Evolutionary conservation across 2,329 filamentous ascomycete genomes (phyloP), one percentile per base, ranked within the genome.

Genomic region (Aspergillus sp.): DNA sequence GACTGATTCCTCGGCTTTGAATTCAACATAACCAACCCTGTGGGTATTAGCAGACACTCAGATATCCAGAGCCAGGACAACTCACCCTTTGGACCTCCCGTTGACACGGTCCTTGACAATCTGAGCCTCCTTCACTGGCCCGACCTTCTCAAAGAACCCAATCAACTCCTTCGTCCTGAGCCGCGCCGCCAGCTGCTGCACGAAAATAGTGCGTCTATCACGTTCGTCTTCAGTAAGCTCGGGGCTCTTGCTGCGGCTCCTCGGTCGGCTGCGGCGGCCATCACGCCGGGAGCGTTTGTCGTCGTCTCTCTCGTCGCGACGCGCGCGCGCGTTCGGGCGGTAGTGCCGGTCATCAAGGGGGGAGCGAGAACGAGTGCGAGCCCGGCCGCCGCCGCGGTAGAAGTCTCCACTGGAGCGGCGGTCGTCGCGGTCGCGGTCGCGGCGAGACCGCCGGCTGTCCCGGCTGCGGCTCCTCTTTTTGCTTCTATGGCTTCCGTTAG

Each of bases 11-110:
- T 96, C 89, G 55, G 84, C 78, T 60, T 88, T 93, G 66, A 98
- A 98, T 71, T 98, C 91, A 69, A 98, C 93, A 57, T 98, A 98
- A 60, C 93, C 91, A 62, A 98, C 91, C 64, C 91, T 96, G 10
- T 10, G 38, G 10, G 32, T 4, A 14, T 42, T n/a, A 36, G 33
- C 45, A 33, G 45, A 35, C 7, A n/a, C 14, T 30, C 10, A 15
- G 15, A 34, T 31, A 7, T 6, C 24, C 5, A 1, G 19, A 26
- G 8, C 6, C 12, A 8, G 49, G 6, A 29, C 29, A 16, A 26
- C 82, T 55, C 71, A 94, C 89, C 91, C 91, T 72, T 98, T 98
- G 42, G 88, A 95, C 64, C 91, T 84, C 50, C 86, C 85, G 65
- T 86, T 95, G 42, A 98, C 88, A 42, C 91, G 78, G 52, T 98